Percentiles rank a stretch among this genome's conserved stretches.
These are phyloP conservation scores for Hemerocallis citrina DNA, from an alignment of 106 monocot genomes.

Conservation along the genomic window DNA sequence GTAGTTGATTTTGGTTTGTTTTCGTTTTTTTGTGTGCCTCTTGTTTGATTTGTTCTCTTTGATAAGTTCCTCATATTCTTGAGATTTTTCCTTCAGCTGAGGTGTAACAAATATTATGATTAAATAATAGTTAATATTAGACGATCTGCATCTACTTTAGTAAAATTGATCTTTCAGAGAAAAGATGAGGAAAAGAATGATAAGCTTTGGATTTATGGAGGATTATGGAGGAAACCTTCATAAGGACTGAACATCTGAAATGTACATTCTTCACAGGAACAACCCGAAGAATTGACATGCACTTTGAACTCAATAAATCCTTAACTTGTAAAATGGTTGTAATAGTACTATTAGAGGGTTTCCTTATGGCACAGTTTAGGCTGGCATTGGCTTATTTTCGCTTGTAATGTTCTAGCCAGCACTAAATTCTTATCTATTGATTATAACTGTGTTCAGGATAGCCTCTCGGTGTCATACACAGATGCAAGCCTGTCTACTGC, in stretches of 20 bases:
- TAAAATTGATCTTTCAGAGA: not conserved
- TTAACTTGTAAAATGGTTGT: not conserved
- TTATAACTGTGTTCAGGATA: not conserved
- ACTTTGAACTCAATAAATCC: not conserved
- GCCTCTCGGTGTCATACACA: not conserved
- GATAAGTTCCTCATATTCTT: not conserved
- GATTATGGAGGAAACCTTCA: not conserved
- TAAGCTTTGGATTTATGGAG: not conserved
- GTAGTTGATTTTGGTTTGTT: slow-evolving; percentile 21
- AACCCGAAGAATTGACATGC: not conserved
- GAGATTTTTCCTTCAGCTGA: not conserved
- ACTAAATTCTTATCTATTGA: not conserved
- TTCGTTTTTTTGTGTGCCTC: not conserved
- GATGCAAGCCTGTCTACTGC: not conserved
- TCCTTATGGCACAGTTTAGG: not conserved
- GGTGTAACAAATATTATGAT: not conserved
- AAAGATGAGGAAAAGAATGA: not conserved
- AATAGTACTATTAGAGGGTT: not conserved
- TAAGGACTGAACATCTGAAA: not conserved
- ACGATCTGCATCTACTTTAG: not conserved
- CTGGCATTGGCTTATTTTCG: not conserved
- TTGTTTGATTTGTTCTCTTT: not conserved
- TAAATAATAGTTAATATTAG: not conserved
- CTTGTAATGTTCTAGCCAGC: not conserved
- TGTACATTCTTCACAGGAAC: not conserved